Evolutionary conservation across 2,329 filamentous ascomycete genomes (phyloP).

Genomic region (Daldinia sp.): DNA sequence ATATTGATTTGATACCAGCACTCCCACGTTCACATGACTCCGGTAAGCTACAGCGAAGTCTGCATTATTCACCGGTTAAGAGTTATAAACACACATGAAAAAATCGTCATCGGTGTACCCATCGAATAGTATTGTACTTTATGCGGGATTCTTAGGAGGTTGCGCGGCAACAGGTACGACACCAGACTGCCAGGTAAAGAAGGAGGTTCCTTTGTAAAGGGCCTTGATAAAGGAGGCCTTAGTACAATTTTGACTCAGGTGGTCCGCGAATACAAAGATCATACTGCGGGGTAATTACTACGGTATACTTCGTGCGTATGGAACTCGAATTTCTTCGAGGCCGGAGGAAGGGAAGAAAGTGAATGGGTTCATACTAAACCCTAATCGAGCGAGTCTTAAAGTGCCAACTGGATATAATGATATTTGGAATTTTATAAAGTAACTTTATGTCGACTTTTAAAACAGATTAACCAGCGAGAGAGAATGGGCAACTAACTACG

Average conservation of each 20-base stretch:
- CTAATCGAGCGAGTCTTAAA: neutral
- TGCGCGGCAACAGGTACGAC: constrained; percentile 1
- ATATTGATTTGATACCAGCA: constrained; percentile 36
- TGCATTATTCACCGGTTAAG: constrained; percentile 18
- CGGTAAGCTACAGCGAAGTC: constrained; percentile 34
- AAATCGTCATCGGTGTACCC: constrained; percentile 10
- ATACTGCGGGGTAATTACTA: constrained; percentile 8
- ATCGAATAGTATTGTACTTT: neutral
- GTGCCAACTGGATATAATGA: neutral
- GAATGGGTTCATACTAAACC: neutral
- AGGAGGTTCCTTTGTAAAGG: neutral
- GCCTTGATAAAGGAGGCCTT: neutral
- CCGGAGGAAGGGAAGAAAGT: neutral
- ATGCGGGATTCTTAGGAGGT: neutral
- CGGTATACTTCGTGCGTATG: neutral
- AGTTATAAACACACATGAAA: constrained; percentile 15
- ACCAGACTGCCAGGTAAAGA: neutral
- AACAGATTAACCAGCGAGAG: neutral
- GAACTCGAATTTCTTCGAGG: neutral
- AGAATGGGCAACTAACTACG: too few relatives aligned
- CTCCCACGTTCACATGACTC: constrained; percentile 24
- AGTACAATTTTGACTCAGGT: constrained; percentile 7
- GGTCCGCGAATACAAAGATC: constrained; percentile 10
- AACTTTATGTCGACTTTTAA: neutral
- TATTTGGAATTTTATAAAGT: neutral